These are phyloP conservation scores for Aurifilum marmelostoma DNA, from an alignment of 2,329 filamentous ascomycete species.

Conservation along the genomic window DNA sequence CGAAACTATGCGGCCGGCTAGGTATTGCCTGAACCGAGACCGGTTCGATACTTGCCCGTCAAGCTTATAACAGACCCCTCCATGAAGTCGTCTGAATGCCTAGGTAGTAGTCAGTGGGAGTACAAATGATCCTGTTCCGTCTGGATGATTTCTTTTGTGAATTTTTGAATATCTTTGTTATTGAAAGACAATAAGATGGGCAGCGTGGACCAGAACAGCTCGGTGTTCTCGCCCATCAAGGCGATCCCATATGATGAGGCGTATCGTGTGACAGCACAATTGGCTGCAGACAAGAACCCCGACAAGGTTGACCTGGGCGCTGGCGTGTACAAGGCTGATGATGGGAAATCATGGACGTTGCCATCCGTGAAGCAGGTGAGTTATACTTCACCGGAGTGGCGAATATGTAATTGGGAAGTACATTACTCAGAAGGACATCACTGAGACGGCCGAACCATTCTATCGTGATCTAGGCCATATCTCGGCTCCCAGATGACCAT, in stretches of 20 bases:
- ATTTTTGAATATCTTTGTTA: background rate
- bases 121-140: too few species aligned
- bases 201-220: background rate
- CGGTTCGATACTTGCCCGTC: background rate
- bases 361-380: slow-evolving; percentile 40
- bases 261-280: slow-evolving; percentile 25
- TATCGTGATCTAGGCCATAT: slow-evolving; percentile 18
- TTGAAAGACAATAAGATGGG: background rate
- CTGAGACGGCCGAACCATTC: too few species aligned
- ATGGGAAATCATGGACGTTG: slow-evolving; percentile 42
- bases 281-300: slow-evolving; percentile 30
- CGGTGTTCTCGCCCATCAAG: slow-evolving; percentile 19
- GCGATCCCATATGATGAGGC: slow-evolving; percentile 20
- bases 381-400: background rate
- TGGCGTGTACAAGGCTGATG: slow-evolving; percentile 45
- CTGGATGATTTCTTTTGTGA: too few species aligned
- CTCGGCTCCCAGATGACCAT: slow-evolving; percentile 28
- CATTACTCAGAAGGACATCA: too few species aligned
- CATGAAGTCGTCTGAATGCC: background rate
- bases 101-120: background rate
- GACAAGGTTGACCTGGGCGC: slow-evolving; percentile 44
- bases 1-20: background rate
- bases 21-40: background rate
- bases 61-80: background rate
- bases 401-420: too few species aligned